Evolutionary conservation across 257 asterid genomes (phyloP).

Genomic region (Solanum stenotomum): DNA sequence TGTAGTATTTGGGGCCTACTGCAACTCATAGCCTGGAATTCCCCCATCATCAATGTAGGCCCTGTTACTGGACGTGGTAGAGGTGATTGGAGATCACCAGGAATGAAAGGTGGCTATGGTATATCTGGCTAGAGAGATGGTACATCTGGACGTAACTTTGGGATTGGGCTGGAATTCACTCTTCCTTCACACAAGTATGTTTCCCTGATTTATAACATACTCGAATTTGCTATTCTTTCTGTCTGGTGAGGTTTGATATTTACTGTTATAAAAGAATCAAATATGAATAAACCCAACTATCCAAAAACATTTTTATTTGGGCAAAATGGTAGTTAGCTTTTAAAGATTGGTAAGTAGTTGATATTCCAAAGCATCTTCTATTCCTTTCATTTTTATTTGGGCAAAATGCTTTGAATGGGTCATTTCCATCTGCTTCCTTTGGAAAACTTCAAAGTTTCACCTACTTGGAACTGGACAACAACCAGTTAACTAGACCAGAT

Average conservation of each 20-base stretch:
- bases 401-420: slow-evolving; percentile 40
- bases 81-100: slow-evolving; percentile 94
- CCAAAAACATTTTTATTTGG: too few species aligned
- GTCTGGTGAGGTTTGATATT: not conserved
- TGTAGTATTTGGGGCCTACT: too few species aligned
- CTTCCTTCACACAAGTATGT: slow-evolving; percentile 95
- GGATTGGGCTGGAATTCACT: slow-evolving; percentile 94
- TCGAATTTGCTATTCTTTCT: not conserved
- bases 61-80: slow-evolving; percentile 82
- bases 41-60: slow-evolving; percentile 47
- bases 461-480: slow-evolving; percentile 54
- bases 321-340: not conserved
- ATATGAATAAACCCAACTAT: too few species aligned
- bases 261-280: not conserved
- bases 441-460: slow-evolving; percentile 22
- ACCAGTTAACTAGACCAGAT: slow-evolving; percentile 36
- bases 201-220: not conserved
- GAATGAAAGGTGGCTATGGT: slow-evolving; percentile 59
- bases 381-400: slow-evolving; percentile 18
- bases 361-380: too few species aligned
- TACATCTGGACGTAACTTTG: slow-evolving; percentile 69
- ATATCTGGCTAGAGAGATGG: slow-evolving; percentile 54
- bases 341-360: too few species aligned
- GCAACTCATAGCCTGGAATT: too few species aligned
- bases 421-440: slow-evolving; percentile 26